Evolutionary conservation across 768 basidiomycete genomes (phyloP), one percentile per base, ranked within the genome.

Genomic region (Cantharellus anzutake): DNA sequence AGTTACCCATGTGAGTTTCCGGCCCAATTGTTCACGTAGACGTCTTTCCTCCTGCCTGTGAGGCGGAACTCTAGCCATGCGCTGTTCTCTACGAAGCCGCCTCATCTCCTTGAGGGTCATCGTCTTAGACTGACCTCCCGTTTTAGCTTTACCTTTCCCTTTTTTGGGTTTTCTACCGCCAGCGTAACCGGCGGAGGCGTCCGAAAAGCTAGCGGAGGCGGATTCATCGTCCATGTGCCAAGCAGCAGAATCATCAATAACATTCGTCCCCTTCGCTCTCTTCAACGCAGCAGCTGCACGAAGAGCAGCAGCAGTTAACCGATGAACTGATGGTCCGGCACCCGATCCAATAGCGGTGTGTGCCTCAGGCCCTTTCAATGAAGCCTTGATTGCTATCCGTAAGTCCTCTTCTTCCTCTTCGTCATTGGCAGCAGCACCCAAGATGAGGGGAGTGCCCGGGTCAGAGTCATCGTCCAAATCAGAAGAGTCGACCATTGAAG

Each of bases 1-100:
- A 48, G 80, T 60, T 67, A 86, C 82, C 69, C 79, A 75, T 7
- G 86, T 89, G 63, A 94, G 71, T 64, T 75, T 80, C 37, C 91
- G 78, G 4, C 88, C 87, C 5, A 91, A 72, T 66, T 82, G 74
- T 60, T 70, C 65, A 56, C 72, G 70, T 64, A 86, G 66, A 48
- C 68, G 73, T 53, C 65, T 67, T 67, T 84, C 78, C 57, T 67
- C 60, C 40, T 61, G 51, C 62, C 58, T 60, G n/a, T 58, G 11
- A 37, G 52, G 52, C 11, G 11, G 52, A 11, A 11, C 38, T 11
- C 35, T 11, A 37, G 35, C 11, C 35, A 7, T 37, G 7, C 7
- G 11, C 52, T 55, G 14, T 37, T 11, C 52, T 7, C 52, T 11
- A 11, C 3, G 72, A 66, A 42, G 16, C 5, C 11, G 20, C 41